Conservation (phyloP, 192 early-diverging fungal genomes). For the Dissophora ornata region DNA sequence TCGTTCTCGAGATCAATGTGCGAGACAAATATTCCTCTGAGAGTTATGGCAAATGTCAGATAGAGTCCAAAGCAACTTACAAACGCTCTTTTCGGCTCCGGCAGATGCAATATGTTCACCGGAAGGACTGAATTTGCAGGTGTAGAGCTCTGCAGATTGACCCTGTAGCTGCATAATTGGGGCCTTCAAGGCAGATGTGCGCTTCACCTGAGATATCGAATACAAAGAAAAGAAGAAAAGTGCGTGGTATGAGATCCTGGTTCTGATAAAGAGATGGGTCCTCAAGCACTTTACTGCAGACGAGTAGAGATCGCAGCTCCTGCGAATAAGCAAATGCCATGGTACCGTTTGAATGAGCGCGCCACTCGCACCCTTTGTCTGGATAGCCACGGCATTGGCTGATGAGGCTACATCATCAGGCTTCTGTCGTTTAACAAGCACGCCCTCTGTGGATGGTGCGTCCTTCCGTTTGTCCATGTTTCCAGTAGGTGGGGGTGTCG, state of each 20-base stretch:
- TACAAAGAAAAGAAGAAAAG: slow-evolving; percentile 14
- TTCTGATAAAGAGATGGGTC: no score
- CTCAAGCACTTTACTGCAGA: no score
- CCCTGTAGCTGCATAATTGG: slow-evolving; percentile 43
- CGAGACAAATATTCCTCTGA: no score
- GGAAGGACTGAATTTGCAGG: slow-evolving; percentile 85
- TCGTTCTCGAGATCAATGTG: no score
- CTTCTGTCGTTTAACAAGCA: slow-evolving; percentile 54
- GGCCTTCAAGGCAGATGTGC: slow-evolving; percentile 37
- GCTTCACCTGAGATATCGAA: slow-evolving; percentile 18
- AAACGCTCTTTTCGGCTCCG: slow-evolving; percentile 83
- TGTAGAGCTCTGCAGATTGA: slow-evolving; percentile 79
- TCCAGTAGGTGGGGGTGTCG: not conserved
- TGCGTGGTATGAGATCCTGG: slow-evolving; percentile 25
- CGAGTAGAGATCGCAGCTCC: no score
- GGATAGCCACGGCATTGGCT: slow-evolving; percentile 50
- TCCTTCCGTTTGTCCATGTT: slow-evolving; percentile 57
- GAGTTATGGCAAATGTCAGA: no score
- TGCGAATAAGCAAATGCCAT: not conserved
- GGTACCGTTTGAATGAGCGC: slow-evolving; percentile 54
- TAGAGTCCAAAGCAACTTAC: slow-evolving; percentile 52
- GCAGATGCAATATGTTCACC: slow-evolving; percentile 88
- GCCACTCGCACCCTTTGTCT: slow-evolving; percentile 43
- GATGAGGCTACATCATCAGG: slow-evolving; percentile 24
- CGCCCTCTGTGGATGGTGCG: slow-evolving; percentile 38